Percentiles rank a stretch among this genome's conserved stretches.
Evolutionary conservation across 2,329 filamentous ascomycete genomes (phyloP).

Genomic region (Didymellaceae sp.): DNA sequence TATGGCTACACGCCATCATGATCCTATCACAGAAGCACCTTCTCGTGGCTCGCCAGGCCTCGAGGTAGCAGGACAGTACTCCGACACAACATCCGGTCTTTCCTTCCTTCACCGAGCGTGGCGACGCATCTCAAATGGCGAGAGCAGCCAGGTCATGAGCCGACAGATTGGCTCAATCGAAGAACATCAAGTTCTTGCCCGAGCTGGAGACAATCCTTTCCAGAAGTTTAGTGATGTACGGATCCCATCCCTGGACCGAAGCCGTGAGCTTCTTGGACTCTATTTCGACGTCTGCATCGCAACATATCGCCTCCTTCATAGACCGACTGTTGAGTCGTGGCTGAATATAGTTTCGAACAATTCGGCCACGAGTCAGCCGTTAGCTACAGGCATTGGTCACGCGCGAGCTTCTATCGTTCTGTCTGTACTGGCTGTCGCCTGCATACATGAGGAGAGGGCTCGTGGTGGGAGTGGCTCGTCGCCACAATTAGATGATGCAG

Average conservation of each 20-base stretch:
- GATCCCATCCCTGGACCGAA: conserved; percentile 21
- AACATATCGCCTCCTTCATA: conserved; percentile 63
- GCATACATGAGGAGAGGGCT: conserved; percentile 54
- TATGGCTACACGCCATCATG: conserved; percentile 6
- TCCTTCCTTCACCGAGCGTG: conserved; percentile 70
- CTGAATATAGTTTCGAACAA: conserved; percentile 26
- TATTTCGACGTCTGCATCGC: conserved; percentile 67
- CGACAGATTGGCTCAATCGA: conserved; percentile 20
- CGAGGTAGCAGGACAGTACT: conserved; percentile 62
- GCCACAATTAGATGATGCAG: conserved; percentile 31
- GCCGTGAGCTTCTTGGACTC: conserved; percentile 52
- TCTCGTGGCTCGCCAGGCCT: conserved; percentile 54
- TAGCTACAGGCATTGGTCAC: conserved; percentile 51
- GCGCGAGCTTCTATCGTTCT: conserved; percentile 52
- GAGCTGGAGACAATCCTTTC: conserved; percentile 61
- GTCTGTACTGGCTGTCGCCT: conserved; percentile 54
- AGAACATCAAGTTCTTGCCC: conserved; percentile 55
- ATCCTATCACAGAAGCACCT: conserved; percentile 16
- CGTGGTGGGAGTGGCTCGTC: conserved; percentile 30
- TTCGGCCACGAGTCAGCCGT: conserved; percentile 27
- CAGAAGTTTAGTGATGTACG: conserved; percentile 41
- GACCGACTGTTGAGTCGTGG: conserved; percentile 60
- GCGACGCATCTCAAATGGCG: conserved; percentile 67
- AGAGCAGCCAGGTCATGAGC: conserved; percentile 48
- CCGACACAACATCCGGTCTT: conserved; percentile 60